Evolutionary conservation across 441 rosid species (phyloP).

Genomic region (Brassica hybrid): DNA sequence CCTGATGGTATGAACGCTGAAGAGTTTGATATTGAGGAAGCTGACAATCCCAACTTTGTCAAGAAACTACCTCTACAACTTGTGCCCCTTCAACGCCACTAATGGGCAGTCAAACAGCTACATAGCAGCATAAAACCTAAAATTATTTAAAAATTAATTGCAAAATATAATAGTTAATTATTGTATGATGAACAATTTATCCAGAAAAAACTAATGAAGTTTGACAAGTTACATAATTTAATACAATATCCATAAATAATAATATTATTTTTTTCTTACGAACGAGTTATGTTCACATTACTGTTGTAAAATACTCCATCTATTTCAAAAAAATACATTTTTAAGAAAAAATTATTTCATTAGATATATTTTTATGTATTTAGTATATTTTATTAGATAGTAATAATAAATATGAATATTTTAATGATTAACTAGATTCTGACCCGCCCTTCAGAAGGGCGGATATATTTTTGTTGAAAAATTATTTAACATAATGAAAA

Average conservation of each 20-base stretch:
- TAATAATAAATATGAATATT: no score
- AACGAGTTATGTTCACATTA: no score
- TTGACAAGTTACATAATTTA: background rate
- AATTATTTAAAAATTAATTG: background rate
- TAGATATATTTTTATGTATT: no score
- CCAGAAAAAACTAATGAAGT: background rate
- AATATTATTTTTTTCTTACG: no score
- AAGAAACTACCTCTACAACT: conserved; percentile 21
- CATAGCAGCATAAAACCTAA: background rate
- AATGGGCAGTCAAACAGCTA: background rate
- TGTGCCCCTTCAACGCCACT: conserved; percentile 7
- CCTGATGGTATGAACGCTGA: conserved; percentile 17
- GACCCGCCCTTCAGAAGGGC: no score
- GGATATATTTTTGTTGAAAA: no score
- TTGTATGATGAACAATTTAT: background rate
- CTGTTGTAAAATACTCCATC: no score
- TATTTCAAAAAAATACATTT: no score
- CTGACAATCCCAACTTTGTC: background rate
- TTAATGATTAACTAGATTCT: no score
- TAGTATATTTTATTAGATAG: no score
- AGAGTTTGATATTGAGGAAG: conserved; percentile 21
- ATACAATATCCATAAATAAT: background rate
- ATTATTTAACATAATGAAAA: no score
- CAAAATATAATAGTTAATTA: background rate
- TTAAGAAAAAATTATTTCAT: no score